Conservation (phyloP, 345 rosid species). For the Theobroma cacao region DNA sequence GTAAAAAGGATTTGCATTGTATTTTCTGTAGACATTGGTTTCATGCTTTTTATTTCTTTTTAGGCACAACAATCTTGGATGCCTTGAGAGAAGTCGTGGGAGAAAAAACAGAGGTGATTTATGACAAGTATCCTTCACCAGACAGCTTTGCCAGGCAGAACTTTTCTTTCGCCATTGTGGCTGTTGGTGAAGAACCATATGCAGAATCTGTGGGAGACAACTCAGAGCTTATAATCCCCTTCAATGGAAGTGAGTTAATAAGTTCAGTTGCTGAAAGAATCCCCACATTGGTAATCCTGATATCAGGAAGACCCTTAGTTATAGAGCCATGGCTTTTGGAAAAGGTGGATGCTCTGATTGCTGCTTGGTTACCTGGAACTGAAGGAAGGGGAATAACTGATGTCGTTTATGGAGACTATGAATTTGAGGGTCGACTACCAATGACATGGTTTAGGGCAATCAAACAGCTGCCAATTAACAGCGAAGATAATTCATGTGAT, state of each 20-base stretch:
- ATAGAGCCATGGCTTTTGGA: constrained; percentile 54
- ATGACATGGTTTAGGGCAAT: constrained; percentile 66
- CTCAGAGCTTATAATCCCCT: constrained; percentile 57
- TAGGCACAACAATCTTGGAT: constrained; percentile 80
- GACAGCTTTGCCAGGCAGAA: constrained; percentile 41
- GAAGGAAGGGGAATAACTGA: constrained; percentile 73
- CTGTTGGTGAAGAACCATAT: constrained; percentile 74
- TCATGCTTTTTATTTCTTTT: constrained; percentile 3
- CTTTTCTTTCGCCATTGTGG: constrained; percentile 64
- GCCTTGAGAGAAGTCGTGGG: constrained; percentile 58
- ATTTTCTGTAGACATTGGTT: not conserved
- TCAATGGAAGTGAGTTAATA: constrained; percentile 48
- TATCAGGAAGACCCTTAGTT: constrained; percentile 78
- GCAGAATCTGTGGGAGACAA: constrained; percentile 71
- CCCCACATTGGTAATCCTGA: constrained; percentile 59
- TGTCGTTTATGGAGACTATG: constrained; percentile 64
- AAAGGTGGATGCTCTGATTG: constrained; percentile 63
- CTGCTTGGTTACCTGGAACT: constrained; percentile 91
- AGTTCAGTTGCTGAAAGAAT: constrained; percentile 50
- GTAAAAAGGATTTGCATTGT: not conserved
- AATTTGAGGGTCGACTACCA: constrained; percentile 62
- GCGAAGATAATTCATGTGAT: constrained; percentile 42
- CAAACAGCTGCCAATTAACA: constrained; percentile 50
- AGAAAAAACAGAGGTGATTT: constrained; percentile 53
- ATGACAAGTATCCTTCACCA: constrained; percentile 51